Evolutionary conservation across 2,329 filamentous ascomycete genomes (phyloP), one percentile per base, ranked within the genome.

Genomic region (Ophiostoma sp.): DNA sequence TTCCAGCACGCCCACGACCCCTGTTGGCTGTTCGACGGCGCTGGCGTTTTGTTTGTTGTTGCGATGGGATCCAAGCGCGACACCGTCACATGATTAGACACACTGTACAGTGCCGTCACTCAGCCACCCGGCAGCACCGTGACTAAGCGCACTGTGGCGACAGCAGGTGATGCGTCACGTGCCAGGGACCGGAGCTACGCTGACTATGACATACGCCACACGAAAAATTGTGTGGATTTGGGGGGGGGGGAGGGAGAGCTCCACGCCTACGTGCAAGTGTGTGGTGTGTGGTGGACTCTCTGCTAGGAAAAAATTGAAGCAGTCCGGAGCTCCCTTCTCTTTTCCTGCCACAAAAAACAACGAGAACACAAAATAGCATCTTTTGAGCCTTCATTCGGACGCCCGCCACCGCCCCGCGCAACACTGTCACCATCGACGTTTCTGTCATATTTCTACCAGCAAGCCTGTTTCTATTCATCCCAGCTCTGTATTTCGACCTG

Each of bases 301-400:
- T 63, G 44, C 18, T 64, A 63, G 65, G 38, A 70, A 69, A 70
- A 70, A 70, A 69, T 69, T 68, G 27, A 66, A 70, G 69, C 65
- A 70, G 16, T 44, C 67, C 65, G 55, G 67, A 67, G 67, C 66
- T 67, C 52, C 49, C 45, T 36, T 42, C 42, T 64, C 18, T 18
- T 47, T 64, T 47, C 27, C 63, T 64, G 63, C 68, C 68, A 67
- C 62, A 65, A 66, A 65, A 67, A 58, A 44, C 64, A 64, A 58
- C 18, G n/a, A 63, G n/a, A 63, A 41, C 4, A 60, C 36, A 60
- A 60, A 60, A 18, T 27, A 60, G 27, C 55, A 38, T 60, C 45
- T 68, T 60, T 58, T 27, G 38, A 60, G 41, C 65, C 36, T 27
- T 8, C n/a, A 40, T 64, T 41, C 16, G 27, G 16, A 65, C 36